Percentiles rank a stretch among this genome's conserved stretches.
phyloP scores from a whole-genome alignment of 2,329 filamentous ascomycete genomes.

The Arthrobotrys pseudoclavata region DNA sequence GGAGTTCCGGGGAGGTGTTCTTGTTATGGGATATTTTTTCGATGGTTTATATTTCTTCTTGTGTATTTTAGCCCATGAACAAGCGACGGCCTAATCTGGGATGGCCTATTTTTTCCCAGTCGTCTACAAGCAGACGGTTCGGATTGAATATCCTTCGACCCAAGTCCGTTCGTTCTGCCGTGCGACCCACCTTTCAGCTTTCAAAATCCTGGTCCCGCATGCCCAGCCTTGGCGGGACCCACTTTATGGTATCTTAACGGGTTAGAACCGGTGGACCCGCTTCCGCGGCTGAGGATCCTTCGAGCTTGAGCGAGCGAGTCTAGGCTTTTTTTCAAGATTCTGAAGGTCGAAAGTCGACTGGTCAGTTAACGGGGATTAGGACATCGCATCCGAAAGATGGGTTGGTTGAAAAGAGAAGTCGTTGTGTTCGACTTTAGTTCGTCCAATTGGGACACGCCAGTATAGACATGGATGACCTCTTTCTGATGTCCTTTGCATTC shows the following conservation, averaged over 20 bases:
- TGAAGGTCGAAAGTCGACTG: not conserved
- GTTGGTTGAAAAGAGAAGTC: not conserved
- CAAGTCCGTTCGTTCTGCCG: constrained; percentile 29
- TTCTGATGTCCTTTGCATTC: not conserved
- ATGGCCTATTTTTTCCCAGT: not conserved
- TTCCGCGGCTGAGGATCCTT: constrained; percentile 54
- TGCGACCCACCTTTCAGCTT: constrained; percentile 57
- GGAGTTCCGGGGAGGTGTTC: constrained; percentile 1
- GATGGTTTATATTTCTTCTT: not conserved
- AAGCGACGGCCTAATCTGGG: not conserved
- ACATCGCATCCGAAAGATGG: constrained; percentile 8
- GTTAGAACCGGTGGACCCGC: constrained; percentile 45
- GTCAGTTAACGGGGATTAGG: not conserved
- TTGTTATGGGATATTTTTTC: not conserved
- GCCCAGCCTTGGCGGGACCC: constrained; percentile 36
- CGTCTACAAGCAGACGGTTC: constrained; percentile 11
- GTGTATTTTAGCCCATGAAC: not conserved
- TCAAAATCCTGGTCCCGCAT: constrained; percentile 29
- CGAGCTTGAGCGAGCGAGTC: constrained; percentile 51
- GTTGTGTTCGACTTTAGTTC: constrained; percentile 1
- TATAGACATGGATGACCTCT: not conserved
- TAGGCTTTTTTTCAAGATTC: constrained; percentile 35
- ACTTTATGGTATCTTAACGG: constrained; percentile 13
- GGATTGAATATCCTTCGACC: constrained; percentile 6
- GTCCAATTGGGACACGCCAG: not conserved